A percentile compares a stretch with the other conserved stretches of the same genome.
Conservation (phyloP, 2,329 filamentous ascomycete genomes). For the Karstenula rhodostoma region DNA sequence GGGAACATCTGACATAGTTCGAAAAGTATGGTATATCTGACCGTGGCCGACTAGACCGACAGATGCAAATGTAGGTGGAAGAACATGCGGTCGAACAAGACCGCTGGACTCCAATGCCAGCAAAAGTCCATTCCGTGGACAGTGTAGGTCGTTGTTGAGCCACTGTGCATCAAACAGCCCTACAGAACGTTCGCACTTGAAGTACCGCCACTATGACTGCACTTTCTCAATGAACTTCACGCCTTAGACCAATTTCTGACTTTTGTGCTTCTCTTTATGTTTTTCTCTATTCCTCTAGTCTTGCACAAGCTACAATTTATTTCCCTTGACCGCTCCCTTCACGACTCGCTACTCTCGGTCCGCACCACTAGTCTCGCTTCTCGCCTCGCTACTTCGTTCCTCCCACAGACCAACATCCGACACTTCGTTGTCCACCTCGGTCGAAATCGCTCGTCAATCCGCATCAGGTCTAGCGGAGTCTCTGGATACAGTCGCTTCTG, state of each 20-base stretch:
- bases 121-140: neutral
- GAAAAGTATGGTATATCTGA: neutral
- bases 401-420: constrained; percentile 4
- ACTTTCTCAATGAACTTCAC: neutral
- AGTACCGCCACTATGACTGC: neutral
- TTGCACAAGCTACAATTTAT: neutral
- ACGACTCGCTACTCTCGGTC: neutral
- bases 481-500: neutral
- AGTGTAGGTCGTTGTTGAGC: neutral
- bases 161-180: neutral
- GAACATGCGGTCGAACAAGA: neutral
- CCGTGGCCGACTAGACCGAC: neutral
- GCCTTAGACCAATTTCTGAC: neutral
- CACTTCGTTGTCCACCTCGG: neutral
- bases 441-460: neutral
- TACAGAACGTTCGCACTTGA: neutral
- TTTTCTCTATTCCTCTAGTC: neutral
- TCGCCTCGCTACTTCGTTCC: constrained; percentile 9
- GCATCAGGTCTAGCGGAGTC: neutral
- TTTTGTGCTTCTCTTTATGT: neutral
- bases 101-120: neutral
- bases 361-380: constrained; percentile 7
- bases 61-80: neutral
- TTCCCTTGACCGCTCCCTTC: neutral
- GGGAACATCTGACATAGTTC: neutral